Conservation (phyloP, 805 yeast species). For the Lipomyces yamadae region DNA sequence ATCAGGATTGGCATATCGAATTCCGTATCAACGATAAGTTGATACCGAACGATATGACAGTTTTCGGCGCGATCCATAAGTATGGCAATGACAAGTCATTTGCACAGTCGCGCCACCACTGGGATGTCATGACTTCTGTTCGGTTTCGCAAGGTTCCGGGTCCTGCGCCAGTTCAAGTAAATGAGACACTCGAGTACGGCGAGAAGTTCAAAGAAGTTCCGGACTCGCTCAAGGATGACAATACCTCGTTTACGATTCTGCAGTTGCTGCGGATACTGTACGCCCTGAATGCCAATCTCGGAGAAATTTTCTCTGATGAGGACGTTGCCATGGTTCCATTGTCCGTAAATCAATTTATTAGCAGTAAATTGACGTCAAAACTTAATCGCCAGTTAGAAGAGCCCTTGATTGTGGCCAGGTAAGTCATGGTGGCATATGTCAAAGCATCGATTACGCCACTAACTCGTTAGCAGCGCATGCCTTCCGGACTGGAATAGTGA, state of each 20-base stretch:
- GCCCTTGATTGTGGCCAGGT: constrained; percentile 73
- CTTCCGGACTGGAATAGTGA: constrained; percentile 84
- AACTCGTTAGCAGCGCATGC: constrained; percentile 52
- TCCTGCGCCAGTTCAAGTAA: constrained; percentile 17
- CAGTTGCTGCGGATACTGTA: constrained; percentile 41
- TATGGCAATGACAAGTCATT: constrained; percentile 44
- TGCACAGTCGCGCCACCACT: constrained; percentile 3
- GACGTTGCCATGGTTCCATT: constrained; percentile 20
- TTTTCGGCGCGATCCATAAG: constrained; percentile 70
- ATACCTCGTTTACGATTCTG: constrained; percentile 35
- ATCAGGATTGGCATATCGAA: constrained; percentile 51
- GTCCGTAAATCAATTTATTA: constrained; percentile 55
- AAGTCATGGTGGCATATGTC: background rate
- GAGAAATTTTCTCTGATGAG: constrained; percentile 33
- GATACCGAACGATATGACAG: constrained; percentile 66
- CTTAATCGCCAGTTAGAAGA: constrained; percentile 87
- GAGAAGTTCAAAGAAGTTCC: constrained; percentile 23
- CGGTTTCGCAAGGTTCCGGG: constrained; percentile 28
- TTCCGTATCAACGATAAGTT: constrained; percentile 61
- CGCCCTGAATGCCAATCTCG: constrained; percentile 39
- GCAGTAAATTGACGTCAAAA: constrained; percentile 83
- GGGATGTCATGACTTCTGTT: constrained; percentile 16
- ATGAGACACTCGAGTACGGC: constrained; percentile 17
- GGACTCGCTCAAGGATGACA: constrained; percentile 23
- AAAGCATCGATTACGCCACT: background rate